These are phyloP conservation scores for Lentinula raphanica DNA, from an alignment of 768 basidiomycete species.

Conservation along the genomic window DNA sequence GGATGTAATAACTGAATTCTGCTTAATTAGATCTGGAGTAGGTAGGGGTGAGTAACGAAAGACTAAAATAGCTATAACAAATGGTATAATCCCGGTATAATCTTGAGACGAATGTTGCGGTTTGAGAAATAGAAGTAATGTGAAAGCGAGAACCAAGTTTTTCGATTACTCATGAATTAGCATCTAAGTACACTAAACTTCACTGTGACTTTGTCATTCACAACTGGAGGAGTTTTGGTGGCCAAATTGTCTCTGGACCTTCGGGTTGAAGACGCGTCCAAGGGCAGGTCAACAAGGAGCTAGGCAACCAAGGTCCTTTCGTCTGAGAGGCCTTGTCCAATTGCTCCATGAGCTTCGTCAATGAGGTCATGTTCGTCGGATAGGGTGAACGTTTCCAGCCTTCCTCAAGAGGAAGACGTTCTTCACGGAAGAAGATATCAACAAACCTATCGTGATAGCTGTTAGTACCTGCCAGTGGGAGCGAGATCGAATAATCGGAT, in stretches of 20 bases:
- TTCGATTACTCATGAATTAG: no score
- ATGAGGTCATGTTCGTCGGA: background rate
- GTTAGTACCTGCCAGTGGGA: background rate
- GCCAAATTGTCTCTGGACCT: slow-evolving; percentile 1
- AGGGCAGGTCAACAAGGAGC: background rate
- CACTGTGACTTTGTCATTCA: no score
- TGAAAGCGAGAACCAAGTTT: no score
- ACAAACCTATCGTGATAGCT: background rate
- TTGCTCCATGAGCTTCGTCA: background rate
- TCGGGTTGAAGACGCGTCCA: slow-evolving; percentile 5
- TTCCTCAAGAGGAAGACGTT: slow-evolving; percentile 4
- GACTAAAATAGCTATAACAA: no score
- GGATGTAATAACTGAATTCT: no score
- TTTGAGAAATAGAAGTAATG: no score
- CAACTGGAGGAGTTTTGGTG: background rate
- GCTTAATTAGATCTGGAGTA: no score
- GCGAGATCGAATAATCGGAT: no score
- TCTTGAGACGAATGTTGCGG: no score
- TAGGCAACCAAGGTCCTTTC: background rate
- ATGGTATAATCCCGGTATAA: no score
- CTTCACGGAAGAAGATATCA: slow-evolving; percentile 6
- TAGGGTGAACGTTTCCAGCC: background rate
- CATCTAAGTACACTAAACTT: no score
- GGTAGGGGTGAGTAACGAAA: no score
- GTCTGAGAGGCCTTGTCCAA: background rate